Percentiles rank a stretch among this genome's conserved stretches.
These are phyloP conservation scores for Kuraishia borneana DNA, from an alignment of 805 yeast species.

Conservation along the genomic window DNA sequence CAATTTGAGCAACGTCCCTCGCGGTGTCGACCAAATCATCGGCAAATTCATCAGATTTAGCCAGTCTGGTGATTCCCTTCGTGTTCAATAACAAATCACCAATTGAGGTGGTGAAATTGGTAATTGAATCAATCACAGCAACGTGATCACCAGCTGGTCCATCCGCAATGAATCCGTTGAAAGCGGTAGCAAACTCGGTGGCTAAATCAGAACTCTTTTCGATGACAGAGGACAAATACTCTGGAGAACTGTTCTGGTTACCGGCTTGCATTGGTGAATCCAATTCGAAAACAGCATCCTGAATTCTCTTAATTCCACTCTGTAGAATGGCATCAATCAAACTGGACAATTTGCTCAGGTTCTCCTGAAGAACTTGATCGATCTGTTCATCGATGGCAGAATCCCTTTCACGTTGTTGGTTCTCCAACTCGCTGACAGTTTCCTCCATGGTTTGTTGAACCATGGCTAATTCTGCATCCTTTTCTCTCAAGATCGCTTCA, in stretches of 20 bases:
- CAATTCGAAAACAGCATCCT: constrained; percentile 58
- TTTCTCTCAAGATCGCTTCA: constrained; percentile 41
- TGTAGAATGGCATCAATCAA: constrained; percentile 62
- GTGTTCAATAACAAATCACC: constrained; percentile 53
- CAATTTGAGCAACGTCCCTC: constrained; percentile 44
- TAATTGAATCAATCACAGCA: constrained; percentile 47
- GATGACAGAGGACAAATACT: constrained; percentile 50
- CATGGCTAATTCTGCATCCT: constrained; percentile 71
- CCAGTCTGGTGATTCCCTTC: constrained; percentile 55
- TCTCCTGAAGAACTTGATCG: constrained; percentile 36
- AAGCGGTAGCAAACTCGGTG: constrained; percentile 70
- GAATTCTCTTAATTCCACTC: constrained; percentile 61
- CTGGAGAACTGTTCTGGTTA: constrained; percentile 65
- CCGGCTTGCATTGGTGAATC: constrained; percentile 79
- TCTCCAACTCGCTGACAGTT: constrained; percentile 50
- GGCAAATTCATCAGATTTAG: constrained; percentile 38
- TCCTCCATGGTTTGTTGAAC: constrained; percentile 71
- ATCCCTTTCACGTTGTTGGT: constrained; percentile 33
- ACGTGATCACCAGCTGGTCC: constrained; percentile 60
- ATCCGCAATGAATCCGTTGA: constrained; percentile 67
- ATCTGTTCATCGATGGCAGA: constrained; percentile 47
- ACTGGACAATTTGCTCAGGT: constrained; percentile 33
- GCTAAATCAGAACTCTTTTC: constrained; percentile 64
- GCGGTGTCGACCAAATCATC: constrained; percentile 38
- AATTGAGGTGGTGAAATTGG: constrained; percentile 50